Conservation (phyloP, 2,329 filamentous ascomycete genomes). For the Biscogniauxia marginata region DNA sequence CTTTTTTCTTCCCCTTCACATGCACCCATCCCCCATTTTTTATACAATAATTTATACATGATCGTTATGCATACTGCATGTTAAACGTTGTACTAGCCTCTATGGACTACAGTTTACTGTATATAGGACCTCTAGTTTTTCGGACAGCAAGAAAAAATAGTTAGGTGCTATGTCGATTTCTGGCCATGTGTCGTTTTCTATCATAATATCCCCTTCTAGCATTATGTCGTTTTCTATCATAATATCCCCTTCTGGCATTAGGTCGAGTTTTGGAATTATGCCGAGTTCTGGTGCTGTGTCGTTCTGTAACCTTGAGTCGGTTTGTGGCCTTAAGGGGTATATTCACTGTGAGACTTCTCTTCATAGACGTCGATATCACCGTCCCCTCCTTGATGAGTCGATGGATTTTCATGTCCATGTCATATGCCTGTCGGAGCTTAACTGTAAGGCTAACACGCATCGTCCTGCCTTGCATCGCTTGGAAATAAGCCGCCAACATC, state of each 20-base stretch:
- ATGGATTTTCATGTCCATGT: constrained; percentile 27
- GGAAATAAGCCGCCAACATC: constrained; percentile 16
- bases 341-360: constrained; percentile 21
- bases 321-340: constrained; percentile 19
- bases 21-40: background rate
- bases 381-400: constrained; percentile 14
- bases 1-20: background rate
- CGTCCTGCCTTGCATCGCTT: constrained; percentile 8
- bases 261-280: constrained; percentile 5
- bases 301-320: too few species aligned
- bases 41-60: background rate
- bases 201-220: background rate
- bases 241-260: background rate
- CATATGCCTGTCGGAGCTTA: constrained; percentile 28
- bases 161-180: too few species aligned
- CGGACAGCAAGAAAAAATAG: too few species aligned
- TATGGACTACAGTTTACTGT: background rate
- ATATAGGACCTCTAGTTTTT: background rate
- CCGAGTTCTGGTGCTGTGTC: too few species aligned
- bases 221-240: background rate
- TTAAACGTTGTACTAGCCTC: background rate
- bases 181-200: background rate
- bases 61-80: background rate
- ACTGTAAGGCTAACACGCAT: constrained; percentile 13
- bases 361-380: constrained; percentile 13